Conservation (phyloP, 345 rosid species). For the Adansonia digitata region DNA sequence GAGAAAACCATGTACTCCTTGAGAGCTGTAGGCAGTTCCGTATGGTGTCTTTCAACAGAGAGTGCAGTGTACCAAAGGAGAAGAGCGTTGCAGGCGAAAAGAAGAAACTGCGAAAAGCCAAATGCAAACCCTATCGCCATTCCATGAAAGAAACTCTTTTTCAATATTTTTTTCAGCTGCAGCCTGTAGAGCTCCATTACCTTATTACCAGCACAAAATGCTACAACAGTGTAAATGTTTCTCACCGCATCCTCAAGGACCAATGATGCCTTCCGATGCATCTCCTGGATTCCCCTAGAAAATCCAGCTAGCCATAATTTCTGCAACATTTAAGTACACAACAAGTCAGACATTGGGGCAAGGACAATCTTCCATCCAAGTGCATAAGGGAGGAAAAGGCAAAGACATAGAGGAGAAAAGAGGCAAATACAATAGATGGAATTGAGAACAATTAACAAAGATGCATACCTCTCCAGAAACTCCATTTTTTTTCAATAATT, state of each 20-base stretch:
- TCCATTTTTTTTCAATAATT: neutral
- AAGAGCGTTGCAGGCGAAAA: constrained; percentile 95
- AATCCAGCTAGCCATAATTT: constrained; percentile 99
- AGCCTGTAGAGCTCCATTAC: constrained; percentile 94
- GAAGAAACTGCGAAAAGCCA: constrained; percentile 99
- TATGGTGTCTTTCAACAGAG: constrained; percentile 40
- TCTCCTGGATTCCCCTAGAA: constrained; percentile 98
- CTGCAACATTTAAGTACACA: constrained; percentile 36
- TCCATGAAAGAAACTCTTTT: constrained; percentile 53
- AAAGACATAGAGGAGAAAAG: neutral
- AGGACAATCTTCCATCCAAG: neutral
- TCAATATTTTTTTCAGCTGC: constrained; percentile 75
- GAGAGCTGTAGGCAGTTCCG: constrained; percentile 65
- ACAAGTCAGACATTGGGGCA: neutral
- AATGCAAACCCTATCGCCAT: constrained; percentile 68
- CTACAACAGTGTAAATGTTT: constrained; percentile 95
- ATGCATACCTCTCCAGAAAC: neutral
- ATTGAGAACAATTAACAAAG: neutral
- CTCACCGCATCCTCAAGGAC: constrained; percentile 99
- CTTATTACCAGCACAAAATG: constrained; percentile 98
- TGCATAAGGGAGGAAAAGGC: neutral
- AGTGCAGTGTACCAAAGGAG: constrained; percentile 92
- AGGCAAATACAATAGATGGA: neutral
- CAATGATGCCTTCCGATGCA: constrained; percentile 96
- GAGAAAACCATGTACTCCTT: constrained; percentile 97